phyloP scores from a whole-genome alignment of 2,329 filamentous ascomycete genomes.

The Nemania sp. region DNA sequence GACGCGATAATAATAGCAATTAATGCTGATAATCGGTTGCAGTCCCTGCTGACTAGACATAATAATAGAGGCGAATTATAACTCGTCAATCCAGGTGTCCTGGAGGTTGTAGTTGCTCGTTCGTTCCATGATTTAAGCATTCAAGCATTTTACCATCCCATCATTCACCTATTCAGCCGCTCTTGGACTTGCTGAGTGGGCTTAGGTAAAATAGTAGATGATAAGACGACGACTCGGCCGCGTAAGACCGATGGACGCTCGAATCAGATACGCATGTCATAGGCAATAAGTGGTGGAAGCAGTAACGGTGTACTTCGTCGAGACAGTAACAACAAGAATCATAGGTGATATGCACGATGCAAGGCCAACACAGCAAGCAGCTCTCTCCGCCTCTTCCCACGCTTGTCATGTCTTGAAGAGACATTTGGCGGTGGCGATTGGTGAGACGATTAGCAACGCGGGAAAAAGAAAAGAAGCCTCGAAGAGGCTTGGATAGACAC shows the following conservation, averaged over 20 bases:
- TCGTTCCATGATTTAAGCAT: too few species aligned
- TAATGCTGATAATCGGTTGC: neutral
- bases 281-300: too few species aligned
- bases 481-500: neutral
- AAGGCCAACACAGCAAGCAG: constrained; percentile 35
- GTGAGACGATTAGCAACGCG: constrained; percentile 7
- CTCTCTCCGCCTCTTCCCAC: constrained; percentile 24
- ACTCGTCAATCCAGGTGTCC: constrained; percentile 5
- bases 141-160: too few species aligned
- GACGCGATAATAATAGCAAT: constrained; percentile 7
- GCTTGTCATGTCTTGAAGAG: constrained; percentile 14
- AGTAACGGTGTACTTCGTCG: too few species aligned
- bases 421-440: constrained; percentile 22
- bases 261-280: neutral
- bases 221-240: neutral
- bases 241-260: neutral
- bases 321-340: neutral
- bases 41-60: constrained; percentile 9
- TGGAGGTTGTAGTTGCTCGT: neutral
- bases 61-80: neutral
- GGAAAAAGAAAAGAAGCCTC: neutral
- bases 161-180: constrained; percentile 7
- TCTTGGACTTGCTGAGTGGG: neutral
- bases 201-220: constrained; percentile 10
- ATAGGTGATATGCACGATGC: constrained; percentile 37